A percentile compares a stretch with the other conserved stretches of the same genome.
phyloP scores from a whole-genome alignment of 371 early-diverging fungal species.

The Chytridiales sp. region DNA sequence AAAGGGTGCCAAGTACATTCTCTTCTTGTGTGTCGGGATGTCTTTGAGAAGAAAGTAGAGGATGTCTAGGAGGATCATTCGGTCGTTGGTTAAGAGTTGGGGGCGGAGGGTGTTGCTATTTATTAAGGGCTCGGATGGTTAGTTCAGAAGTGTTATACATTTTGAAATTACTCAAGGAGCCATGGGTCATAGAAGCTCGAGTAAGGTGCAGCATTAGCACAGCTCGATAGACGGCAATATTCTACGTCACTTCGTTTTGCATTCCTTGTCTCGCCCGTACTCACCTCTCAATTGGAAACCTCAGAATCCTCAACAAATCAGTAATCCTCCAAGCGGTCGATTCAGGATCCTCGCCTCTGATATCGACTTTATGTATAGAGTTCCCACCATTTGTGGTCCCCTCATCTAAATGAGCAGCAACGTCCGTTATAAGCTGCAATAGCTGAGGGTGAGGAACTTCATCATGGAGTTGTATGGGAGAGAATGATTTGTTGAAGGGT shows the following conservation, averaged over 20 bases:
- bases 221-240: no score
- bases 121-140: no score
- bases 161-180: no score
- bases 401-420: constrained; percentile 43
- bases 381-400: no score
- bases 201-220: no score
- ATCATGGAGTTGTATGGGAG: constrained; percentile 54
- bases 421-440: constrained; percentile 48
- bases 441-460: constrained; percentile 43
- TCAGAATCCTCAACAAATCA: constrained; percentile 48
- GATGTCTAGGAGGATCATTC: constrained; percentile 38
- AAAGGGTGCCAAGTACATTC: constrained; percentile 50
- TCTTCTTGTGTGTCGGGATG: constrained; percentile 44
- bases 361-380: constrained; percentile 35
- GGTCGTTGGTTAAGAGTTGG: constrained; percentile 34
- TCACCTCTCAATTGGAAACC: no score
- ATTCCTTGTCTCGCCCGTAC: no score
- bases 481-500: constrained; percentile 39
- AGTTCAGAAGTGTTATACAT: no score
- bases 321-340: constrained; percentile 42
- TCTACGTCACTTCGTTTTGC: no score
- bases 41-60: constrained; percentile 50
- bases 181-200: no score
- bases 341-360: constrained; percentile 47
- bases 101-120: constrained; percentile 31